Evolutionary conservation across 2,329 filamentous ascomycete species (phyloP), one percentile per base, ranked within the genome.

Genomic region (Talaromyces sp.): DNA sequence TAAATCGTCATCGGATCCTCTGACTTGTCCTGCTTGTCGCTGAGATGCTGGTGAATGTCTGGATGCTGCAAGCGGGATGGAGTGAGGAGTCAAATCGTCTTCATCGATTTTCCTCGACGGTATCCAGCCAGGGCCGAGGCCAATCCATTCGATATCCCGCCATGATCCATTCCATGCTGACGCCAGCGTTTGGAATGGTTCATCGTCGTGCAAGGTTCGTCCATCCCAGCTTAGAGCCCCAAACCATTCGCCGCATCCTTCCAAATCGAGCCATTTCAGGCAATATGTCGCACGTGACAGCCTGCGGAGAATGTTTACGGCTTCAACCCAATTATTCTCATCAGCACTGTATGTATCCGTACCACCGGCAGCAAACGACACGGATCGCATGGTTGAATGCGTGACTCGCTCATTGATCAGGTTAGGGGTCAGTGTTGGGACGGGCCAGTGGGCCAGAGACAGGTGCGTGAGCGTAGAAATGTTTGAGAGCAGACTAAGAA

Each of bases 371-470:
- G 75, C 70, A 21, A 63, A 63, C 4, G 62, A 60, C 8, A 63
- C 14, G 3, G 62, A 60, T 40, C 23, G 44, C 28, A 63, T 60
- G 21, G 84, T 74, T 18, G 74, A 71, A 14, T 77, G 75, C 18
- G 75, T 75, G 58, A 77, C 70, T 28, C 75, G 73, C 21, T 74
- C 75, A 16, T 73, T 70, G 39, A 83, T 74, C 11, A 79, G 71
- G 8, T 78, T 80, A 2, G 74, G 83, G 0, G 83, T 85, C n/a
- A 83, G 73, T 0, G 81, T 83, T 1, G 86, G 86, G 21, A 78
- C 74, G 2, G 85, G 84, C 86, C 86, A 88, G 70, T 85, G 79
- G 2, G 85, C 85, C 1, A 88, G 77, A 0, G 85, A 88, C 1
- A 88, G 76, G 66, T 88, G 85, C 0, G 84, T 87, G 25, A 88